These are phyloP conservation scores for Begonia masoniana DNA, from an alignment of 306 rosid genomes.

Conservation along the genomic window DNA sequence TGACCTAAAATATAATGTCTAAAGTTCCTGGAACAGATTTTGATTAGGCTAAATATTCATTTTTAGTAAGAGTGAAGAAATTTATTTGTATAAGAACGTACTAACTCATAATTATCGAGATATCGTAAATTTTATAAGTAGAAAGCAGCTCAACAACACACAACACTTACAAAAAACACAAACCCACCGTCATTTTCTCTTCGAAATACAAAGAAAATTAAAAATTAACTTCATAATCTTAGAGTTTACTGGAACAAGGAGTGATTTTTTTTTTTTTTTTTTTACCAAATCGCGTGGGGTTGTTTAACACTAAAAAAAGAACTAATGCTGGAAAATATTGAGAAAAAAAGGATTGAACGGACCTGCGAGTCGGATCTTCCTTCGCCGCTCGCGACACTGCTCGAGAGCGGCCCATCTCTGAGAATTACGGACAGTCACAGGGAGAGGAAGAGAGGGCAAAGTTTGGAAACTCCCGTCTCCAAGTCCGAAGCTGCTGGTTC, in stretches of 20 bases:
- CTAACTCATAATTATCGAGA: too few species aligned
- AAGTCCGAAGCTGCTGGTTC: neutral
- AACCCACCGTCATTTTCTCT: neutral
- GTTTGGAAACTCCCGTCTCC: neutral
- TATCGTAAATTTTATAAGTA: too few species aligned
- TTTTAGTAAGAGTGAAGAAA: neutral
- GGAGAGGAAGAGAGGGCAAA: neutral
- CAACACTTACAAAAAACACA: neutral
- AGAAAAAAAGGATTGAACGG: neutral
- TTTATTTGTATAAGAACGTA: too few species aligned
- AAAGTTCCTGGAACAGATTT: neutral
- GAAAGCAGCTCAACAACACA: too few species aligned
- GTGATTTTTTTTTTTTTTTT: neutral
- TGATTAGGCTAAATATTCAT: neutral
- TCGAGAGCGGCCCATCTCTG: slow-evolving; percentile 41
- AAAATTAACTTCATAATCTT: neutral
- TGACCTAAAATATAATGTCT: neutral
- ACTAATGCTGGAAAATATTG: slow-evolving; percentile 3
- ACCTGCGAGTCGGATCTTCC: slow-evolving; percentile 29
- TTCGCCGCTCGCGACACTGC: slow-evolving; percentile 18
- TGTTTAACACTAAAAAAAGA: too few species aligned
- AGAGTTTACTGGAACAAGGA: neutral
- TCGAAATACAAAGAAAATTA: neutral
- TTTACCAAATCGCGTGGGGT: too few species aligned
- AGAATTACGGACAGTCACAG: slow-evolving; percentile 4